Percentiles rank a stretch among this genome's conserved stretches.
Conservation (phyloP, 306 rosid species). For the Quercus wislizeni region DNA sequence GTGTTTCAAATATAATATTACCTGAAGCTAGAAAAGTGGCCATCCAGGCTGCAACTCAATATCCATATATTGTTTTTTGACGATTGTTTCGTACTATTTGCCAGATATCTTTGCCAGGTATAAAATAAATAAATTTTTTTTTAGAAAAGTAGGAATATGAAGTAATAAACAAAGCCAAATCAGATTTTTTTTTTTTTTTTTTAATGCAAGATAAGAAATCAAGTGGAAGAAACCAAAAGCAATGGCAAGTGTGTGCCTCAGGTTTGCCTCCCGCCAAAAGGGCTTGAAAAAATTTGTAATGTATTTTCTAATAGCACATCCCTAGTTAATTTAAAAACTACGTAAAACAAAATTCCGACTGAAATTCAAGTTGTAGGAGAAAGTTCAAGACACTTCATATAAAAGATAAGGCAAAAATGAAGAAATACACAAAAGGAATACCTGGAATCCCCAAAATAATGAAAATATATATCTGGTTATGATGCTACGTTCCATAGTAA, state of each 20-base stretch:
- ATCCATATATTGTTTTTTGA: too few species aligned
- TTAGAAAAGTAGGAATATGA: background rate
- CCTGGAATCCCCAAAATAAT: constrained; percentile 95
- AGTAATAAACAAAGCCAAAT: background rate
- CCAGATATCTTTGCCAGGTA: too few species aligned
- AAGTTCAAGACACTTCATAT: background rate
- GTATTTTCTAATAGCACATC: background rate
- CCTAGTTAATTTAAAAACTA: background rate
- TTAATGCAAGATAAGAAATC: background rate
- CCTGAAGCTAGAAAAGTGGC: too few species aligned
- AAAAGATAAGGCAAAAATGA: constrained; percentile 1
- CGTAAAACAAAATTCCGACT: background rate
- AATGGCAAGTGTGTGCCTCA: too few species aligned
- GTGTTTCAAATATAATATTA: too few species aligned
- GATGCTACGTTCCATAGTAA: constrained; percentile 36
- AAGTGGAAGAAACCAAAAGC: background rate
- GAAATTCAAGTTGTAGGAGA: background rate
- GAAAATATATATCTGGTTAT: constrained; percentile 63
- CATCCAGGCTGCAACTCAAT: too few species aligned
- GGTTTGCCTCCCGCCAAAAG: too few species aligned
- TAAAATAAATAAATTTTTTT: too few species aligned
- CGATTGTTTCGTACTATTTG: too few species aligned
- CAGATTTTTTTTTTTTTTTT: background rate
- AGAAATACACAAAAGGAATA: constrained; percentile 20
- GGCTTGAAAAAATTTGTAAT: background rate